Conservation (phyloP, 148 eudicot species). For the Drosera capensis region DNA sequence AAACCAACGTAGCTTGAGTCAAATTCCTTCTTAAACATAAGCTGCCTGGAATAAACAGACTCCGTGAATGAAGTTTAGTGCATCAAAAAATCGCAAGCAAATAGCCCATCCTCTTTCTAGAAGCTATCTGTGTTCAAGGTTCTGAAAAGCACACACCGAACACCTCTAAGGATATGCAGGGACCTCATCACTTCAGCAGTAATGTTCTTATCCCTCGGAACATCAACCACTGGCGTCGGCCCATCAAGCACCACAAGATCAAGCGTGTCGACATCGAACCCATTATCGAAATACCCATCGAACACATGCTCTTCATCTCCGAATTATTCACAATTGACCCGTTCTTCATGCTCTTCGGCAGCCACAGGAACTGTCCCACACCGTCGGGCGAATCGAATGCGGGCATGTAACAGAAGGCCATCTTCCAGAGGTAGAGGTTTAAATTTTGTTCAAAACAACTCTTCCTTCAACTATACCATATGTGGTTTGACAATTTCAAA, state of each 20-base stretch:
- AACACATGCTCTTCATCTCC: slow-evolving; percentile 63
- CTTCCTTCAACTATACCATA: no score
- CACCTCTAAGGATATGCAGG: slow-evolving; percentile 12
- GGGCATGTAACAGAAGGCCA: slow-evolving; percentile 50
- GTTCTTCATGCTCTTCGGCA: slow-evolving; percentile 50
- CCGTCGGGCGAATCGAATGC: slow-evolving; percentile 39
- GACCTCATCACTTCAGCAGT: slow-evolving; percentile 39
- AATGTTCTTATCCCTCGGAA: slow-evolving; percentile 54
- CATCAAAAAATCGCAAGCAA: no score
- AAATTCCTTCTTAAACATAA: slow-evolving; percentile 81
- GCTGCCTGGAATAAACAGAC: slow-evolving; percentile 27
- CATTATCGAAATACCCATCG: slow-evolving; percentile 63
- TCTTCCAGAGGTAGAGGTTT: slow-evolving; percentile 58
- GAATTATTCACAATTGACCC: slow-evolving; percentile 79
- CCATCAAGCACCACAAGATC: slow-evolving; percentile 71
- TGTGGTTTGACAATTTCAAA: no score
- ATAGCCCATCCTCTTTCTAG: no score
- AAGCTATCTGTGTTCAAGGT: slow-evolving; percentile 21
- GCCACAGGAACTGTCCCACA: slow-evolving; percentile 51
- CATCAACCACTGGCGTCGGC: slow-evolving; percentile 73
- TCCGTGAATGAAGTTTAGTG: not conserved
- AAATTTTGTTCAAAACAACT: no score
- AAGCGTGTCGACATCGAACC: slow-evolving; percentile 67
- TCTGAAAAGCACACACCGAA: slow-evolving; percentile 18
- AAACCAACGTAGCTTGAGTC: slow-evolving; percentile 91